Evolutionary conservation across 116 monocot species (phyloP).

Genomic region (Iris pallida): DNA sequence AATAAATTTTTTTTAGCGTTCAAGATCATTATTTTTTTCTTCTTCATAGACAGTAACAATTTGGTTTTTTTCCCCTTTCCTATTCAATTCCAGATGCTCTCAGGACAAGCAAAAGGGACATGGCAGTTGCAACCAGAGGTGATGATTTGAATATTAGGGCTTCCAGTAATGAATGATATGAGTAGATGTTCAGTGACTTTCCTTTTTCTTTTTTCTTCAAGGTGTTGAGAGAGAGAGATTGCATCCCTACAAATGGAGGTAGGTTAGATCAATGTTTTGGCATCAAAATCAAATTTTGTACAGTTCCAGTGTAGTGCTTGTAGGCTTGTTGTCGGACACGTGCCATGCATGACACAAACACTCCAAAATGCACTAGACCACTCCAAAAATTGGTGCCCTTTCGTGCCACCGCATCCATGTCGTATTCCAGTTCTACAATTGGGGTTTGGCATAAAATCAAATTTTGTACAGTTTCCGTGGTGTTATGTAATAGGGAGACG

Average conservation of each 20-base stretch:
- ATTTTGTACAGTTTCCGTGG: too few relatives aligned
- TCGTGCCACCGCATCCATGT: too few relatives aligned
- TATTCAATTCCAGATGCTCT: conserved; percentile 34
- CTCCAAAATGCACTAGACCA: too few relatives aligned
- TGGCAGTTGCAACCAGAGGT: conserved; percentile 54
- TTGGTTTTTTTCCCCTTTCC: neutral
- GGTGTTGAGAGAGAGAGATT: conserved; percentile 73
- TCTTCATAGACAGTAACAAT: neutral
- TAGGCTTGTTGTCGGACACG: too few relatives aligned
- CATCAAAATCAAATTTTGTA: too few relatives aligned
- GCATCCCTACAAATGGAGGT: conserved; percentile 83
- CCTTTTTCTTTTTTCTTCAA: conserved; percentile 18
- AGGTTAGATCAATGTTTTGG: neutral
- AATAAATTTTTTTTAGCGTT: neutral
- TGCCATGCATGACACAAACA: too few relatives aligned
- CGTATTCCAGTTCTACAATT: too few relatives aligned
- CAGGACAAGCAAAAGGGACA: conserved; percentile 54
- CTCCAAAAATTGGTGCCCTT: too few relatives aligned
- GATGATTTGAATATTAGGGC: neutral
- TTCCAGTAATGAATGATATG: neutral
- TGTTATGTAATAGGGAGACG: too few relatives aligned
- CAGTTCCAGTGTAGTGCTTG: too few relatives aligned
- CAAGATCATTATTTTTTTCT: too few relatives aligned
- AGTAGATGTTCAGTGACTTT: neutral
- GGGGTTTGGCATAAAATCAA: too few relatives aligned